Conservation (phyloP, 345 rosid species). For the Eucalyptus polyanthemos region DNA sequence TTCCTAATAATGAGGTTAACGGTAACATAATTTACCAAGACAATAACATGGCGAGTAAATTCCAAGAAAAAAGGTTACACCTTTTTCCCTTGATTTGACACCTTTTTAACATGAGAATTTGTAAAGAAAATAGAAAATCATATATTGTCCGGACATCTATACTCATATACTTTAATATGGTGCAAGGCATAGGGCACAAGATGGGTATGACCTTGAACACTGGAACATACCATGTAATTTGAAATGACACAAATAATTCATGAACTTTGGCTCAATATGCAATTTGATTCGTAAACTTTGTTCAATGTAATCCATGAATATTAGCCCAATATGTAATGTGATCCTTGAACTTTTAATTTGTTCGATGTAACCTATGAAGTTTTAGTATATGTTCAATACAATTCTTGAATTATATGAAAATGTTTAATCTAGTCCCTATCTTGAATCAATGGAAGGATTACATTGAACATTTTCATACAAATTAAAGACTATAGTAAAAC, state of each 20-base stretch:
- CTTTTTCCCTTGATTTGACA: background rate
- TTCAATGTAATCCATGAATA: too few relatives aligned
- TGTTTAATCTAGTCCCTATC: too few relatives aligned
- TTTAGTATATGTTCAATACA: too few relatives aligned
- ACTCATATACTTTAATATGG: background rate
- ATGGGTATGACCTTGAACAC: background rate
- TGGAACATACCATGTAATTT: background rate
- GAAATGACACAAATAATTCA: too few relatives aligned
- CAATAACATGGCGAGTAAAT: background rate
- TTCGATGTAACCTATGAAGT: too few relatives aligned
- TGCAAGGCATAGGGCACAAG: background rate
- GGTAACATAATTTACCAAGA: background rate
- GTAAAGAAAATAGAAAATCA: background rate
- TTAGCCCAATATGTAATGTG: too few relatives aligned
- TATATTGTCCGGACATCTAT: background rate
- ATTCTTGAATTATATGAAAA: too few relatives aligned
- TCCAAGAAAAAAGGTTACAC: background rate
- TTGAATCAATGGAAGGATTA: too few relatives aligned
- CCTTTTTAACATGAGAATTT: background rate
- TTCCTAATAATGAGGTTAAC: background rate
- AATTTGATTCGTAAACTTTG: too few relatives aligned
- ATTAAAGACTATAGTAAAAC: too few relatives aligned
- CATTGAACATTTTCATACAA: too few relatives aligned
- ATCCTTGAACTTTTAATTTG: fast-evolving
- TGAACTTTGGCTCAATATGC: too few relatives aligned